These are phyloP conservation scores for Globisporangium megalacanthum DNA, from an alignment of 352 stramenopile species.

Conservation along the genomic window DNA sequence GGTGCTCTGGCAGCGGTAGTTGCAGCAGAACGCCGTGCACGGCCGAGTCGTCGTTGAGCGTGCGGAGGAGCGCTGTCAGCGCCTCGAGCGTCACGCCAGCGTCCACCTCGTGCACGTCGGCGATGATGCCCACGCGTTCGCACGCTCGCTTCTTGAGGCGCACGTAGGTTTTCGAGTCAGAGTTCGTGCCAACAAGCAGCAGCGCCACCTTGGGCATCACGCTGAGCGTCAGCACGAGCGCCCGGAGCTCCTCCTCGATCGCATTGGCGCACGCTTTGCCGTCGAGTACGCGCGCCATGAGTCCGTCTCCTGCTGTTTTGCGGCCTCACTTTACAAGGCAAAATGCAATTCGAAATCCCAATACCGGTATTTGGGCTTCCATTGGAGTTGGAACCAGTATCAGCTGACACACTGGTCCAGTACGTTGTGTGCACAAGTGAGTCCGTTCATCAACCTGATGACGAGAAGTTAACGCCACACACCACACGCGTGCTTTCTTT, in stretches of 20 bases:
- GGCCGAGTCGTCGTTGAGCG: conserved; percentile 78
- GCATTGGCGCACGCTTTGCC: conserved; percentile 61
- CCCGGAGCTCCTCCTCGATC: conserved; percentile 68
- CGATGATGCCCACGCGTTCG: conserved; percentile 89
- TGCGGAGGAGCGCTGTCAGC: conserved; percentile 57
- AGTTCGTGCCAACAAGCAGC: conserved; percentile 87
- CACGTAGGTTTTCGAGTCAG: conserved; percentile 93
- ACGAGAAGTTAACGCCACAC: too few species aligned
- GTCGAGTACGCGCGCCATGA: conserved; percentile 20
- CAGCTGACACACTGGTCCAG: too few species aligned
- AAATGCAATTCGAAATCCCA: too few species aligned
- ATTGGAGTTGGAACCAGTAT: too few species aligned
- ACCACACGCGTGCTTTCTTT: too few species aligned
- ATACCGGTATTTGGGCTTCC: too few species aligned
- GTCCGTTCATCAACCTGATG: too few species aligned
- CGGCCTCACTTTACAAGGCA: too few species aligned
- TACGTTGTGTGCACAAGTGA: too few species aligned
- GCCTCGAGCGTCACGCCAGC: conserved; percentile 36
- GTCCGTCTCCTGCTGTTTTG: too few species aligned
- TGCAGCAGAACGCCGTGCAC: conserved; percentile 98
- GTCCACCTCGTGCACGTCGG: conserved; percentile 68
- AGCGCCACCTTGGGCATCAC: conserved; percentile 87
- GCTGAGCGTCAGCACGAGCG: conserved; percentile 22
- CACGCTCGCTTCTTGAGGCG: conserved; percentile 98
- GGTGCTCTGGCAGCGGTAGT: conserved; percentile 55